Evolutionary conservation across 805 yeast genomes (phyloP).

Genomic region (Saccharomycopsis synnaedendra): DNA sequence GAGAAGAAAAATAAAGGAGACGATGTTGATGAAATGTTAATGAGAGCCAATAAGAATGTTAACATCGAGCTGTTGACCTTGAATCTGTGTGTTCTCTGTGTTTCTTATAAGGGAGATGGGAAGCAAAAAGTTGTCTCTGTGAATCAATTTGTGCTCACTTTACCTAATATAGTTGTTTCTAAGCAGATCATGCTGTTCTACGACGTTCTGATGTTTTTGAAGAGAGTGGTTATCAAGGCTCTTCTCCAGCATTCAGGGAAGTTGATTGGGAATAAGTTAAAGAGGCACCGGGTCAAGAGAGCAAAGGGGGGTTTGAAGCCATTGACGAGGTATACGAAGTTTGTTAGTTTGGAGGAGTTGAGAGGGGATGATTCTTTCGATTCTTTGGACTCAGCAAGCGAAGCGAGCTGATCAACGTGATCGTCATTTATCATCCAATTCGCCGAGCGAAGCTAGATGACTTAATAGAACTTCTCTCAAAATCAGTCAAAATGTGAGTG

Average conservation of each 20-base stretch:
- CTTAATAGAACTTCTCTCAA: too few species aligned
- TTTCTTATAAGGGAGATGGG: conserved; percentile 73
- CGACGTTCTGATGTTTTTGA: conserved; percentile 53
- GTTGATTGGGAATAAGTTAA: conserved; percentile 65
- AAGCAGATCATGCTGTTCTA: conserved; percentile 63
- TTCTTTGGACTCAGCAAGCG: too few species aligned
- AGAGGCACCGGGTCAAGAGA: conserved; percentile 17
- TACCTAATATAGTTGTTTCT: conserved; percentile 49
- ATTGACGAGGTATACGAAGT: conserved; percentile 24
- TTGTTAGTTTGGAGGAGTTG: conserved; percentile 19
- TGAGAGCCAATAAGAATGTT: conserved; percentile 61
- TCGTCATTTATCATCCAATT: too few species aligned
- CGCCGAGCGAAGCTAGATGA: too few species aligned
- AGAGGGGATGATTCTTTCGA: neutral
- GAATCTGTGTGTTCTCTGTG: conserved; percentile 39
- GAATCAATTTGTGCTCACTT: conserved; percentile 51
- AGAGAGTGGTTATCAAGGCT: conserved; percentile 49
- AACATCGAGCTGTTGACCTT: conserved; percentile 51
- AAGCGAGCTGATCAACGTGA: too few species aligned
- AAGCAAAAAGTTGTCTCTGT: conserved; percentile 62
- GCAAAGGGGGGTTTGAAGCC: conserved; percentile 20
- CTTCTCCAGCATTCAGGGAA: conserved; percentile 61
- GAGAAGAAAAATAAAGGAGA: conserved; percentile 1
- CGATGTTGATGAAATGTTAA: conserved; percentile 49
- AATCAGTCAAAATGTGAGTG: too few species aligned